Evolutionary conservation across 805 yeast species (phyloP), one percentile per base, ranked within the genome.

Genomic region (Metschnikowia lunata): DNA sequence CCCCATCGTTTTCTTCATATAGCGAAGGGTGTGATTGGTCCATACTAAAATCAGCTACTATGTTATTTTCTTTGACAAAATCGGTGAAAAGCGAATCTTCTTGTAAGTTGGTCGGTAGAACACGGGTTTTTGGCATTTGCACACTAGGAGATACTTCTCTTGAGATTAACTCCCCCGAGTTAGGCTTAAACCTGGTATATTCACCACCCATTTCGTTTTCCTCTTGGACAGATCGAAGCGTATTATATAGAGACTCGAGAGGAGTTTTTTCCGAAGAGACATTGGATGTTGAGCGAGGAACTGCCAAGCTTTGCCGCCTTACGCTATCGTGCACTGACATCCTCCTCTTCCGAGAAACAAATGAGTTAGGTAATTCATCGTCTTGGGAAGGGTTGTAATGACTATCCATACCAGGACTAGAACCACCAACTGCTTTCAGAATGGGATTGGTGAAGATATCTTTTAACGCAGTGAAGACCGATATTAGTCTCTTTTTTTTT

Each of bases 1-100:
- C 63, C 9, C 75, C 75, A 8, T n/a, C 29, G 7, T 56, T 61
- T 45, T 71, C 74, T 10, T 57, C 51, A 47, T 70, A 69, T 10
- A 52, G 30, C 4, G 69, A 64, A 2, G 69, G 66, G 48, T 59
- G 61, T 30, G 63, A 69, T 32, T 60, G 63, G 34, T 64, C 67
- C n/a, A 61, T 48, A 7, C 58, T 43, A 3, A 56, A 30, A 2
- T 61, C 61, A 9, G 36, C 45, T 41, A 34, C 40, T 9, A 26
- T 37, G 14, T 26, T 37, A 7, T 40, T 33, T n/a, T 18, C 29
- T 7, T 32, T 23, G 23, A 14, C 39, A 29, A 13, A 5, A 7
- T 31, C 8, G 12, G 9, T 31, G 9, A 8, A 31, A 31, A 12
- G 9, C 12, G 11, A n/a, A 11, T 35, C n/a, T 15, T 11, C 37